Base-by-base conservation (phyloP, 2,329 filamentous ascomycete genomes). In the Zopfia rhizophila region DNA sequence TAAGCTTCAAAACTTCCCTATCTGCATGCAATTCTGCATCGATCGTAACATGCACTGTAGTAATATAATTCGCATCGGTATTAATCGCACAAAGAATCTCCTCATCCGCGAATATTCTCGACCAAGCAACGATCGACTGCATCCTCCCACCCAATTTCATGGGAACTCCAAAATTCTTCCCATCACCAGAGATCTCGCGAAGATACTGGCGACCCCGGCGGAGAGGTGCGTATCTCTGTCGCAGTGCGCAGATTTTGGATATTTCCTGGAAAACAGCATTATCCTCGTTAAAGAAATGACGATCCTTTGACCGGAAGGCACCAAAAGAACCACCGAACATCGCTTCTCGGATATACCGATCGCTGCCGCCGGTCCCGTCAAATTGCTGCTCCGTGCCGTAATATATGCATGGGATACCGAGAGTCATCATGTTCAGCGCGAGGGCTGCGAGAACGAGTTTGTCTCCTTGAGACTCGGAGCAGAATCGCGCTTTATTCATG, bases 331-430 rank as follows among this genome's bases (percentile, higher is more conserved):
- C 51, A n/a, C 51, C 58, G 36, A 63, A 63, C 53, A 63, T 58
- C 18, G 55, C 39, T 42, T 63, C 59, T n/a, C 59, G 50, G 32
- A 63, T 59, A 19, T 54, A 63, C 13, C 48, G 51, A 31, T 61
- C 58, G 16, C 39, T 51, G n/a, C 30, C 42, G 8, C 55, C 57
- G 12, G 22, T 12, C 7, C 55, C 57, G 27, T 63, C 55, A 31
- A 63, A 55, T 10, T 12, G 8, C 36, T 63, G 60, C 36, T 63
- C 60, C 8, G 54, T 61, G 30, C 58, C 60, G 38, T 63, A 63
- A 46, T 63, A 63, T 19, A 63, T 55, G 28, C 56, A 61, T 3
- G 60, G 56, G n/a, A 63, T 61, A 16, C 60, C 60, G 3, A 61
- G 48, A 2, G 52, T 61, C 5, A 38, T 54, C 10, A 63, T 38